Percentiles rank a stretch among this genome's conserved stretches.
Conservation (phyloP, 202 grass and related monocot genomes). For the Elaeis oleifera region DNA sequence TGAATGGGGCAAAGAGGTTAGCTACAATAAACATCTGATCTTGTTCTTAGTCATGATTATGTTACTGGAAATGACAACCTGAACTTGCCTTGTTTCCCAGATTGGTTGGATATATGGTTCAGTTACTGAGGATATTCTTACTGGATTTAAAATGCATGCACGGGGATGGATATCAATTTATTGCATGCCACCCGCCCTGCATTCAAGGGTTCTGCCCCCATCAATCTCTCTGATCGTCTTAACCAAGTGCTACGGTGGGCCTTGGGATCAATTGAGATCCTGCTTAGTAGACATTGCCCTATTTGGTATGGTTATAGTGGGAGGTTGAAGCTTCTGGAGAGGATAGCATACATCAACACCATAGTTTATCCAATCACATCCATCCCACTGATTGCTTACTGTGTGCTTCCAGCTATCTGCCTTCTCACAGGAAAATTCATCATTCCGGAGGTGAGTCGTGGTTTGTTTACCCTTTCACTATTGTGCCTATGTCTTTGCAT, state of each 20-base stretch:
- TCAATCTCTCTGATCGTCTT: conserved; percentile 99
- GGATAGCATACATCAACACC: conserved; percentile 96
- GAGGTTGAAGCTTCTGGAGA: conserved; percentile 81
- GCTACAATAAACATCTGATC: conserved; percentile 15
- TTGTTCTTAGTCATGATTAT: not conserved
- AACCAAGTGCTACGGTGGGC: conserved; percentile 98
- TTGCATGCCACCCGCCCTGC: conserved; percentile 87
- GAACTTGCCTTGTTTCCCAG: conserved; percentile 31
- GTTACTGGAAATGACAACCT: not conserved
- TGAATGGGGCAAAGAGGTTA: conserved; percentile 99
- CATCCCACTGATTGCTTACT: conserved; percentile 85
- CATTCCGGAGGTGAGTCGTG: conserved; percentile 77
- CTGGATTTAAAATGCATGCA: conserved; percentile 84
- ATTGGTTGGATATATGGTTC: conserved; percentile 85
- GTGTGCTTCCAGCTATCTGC: conserved; percentile 94
- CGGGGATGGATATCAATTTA: conserved; percentile 96
- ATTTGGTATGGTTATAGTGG: conserved; percentile 99
- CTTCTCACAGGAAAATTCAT: conserved; percentile 82
- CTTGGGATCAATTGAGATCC: conserved; percentile 95
- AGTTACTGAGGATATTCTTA: conserved; percentile 15
- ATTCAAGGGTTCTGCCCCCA: conserved; percentile 53
- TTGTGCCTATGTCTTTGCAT: not conserved
- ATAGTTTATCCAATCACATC: conserved; percentile 99
- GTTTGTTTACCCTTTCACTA: no score
- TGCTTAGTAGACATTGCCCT: conserved; percentile 94